Evolutionary conservation across 2,329 filamentous ascomycete species (phyloP).

Genomic region (Fusarium penzigii): DNA sequence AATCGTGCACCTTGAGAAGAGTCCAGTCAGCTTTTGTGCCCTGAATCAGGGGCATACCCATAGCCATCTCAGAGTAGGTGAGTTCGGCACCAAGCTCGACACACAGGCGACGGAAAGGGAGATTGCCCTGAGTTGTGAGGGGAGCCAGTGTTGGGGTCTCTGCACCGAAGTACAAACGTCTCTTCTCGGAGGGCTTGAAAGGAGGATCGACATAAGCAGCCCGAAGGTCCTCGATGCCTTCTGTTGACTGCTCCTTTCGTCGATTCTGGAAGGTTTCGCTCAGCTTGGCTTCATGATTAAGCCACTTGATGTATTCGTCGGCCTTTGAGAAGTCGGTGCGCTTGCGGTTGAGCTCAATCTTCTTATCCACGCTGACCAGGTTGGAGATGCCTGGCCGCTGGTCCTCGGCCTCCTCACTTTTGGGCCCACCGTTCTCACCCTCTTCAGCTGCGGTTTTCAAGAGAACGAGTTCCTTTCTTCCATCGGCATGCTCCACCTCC

Average conservation of each 20-base stretch:
- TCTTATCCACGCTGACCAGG: constrained; percentile 66
- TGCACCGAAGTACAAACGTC: constrained; percentile 87
- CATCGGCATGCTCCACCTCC: constrained; percentile 76
- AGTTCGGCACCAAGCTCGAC: constrained; percentile 86
- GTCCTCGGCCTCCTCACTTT: constrained; percentile 47
- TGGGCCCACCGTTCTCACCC: constrained; percentile 30
- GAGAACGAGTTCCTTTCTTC: constrained; percentile 78
- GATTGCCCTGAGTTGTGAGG: constrained; percentile 92
- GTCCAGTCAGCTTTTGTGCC: constrained; percentile 94
- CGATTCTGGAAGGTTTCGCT: constrained; percentile 43
- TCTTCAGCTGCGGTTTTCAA: constrained; percentile 39
- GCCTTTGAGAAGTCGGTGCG: constrained; percentile 70
- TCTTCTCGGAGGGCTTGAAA: constrained; percentile 88
- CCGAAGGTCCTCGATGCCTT: constrained; percentile 66
- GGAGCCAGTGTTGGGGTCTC: constrained; percentile 95
- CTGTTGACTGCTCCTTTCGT: constrained; percentile 43
- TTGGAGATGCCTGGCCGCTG: constrained; percentile 72
- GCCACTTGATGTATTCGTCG: constrained; percentile 76
- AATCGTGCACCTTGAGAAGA: constrained; percentile 86
- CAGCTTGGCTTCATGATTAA: constrained; percentile 61
- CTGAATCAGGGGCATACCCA: constrained; percentile 85
- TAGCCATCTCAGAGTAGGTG: constrained; percentile 98
- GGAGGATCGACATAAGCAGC: constrained; percentile 85
- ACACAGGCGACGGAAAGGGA: constrained; percentile 90
- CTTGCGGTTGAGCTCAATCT: constrained; percentile 74